Conservation (phyloP, 257 asterid genomes). For the Nicotiana attenuata region DNA sequence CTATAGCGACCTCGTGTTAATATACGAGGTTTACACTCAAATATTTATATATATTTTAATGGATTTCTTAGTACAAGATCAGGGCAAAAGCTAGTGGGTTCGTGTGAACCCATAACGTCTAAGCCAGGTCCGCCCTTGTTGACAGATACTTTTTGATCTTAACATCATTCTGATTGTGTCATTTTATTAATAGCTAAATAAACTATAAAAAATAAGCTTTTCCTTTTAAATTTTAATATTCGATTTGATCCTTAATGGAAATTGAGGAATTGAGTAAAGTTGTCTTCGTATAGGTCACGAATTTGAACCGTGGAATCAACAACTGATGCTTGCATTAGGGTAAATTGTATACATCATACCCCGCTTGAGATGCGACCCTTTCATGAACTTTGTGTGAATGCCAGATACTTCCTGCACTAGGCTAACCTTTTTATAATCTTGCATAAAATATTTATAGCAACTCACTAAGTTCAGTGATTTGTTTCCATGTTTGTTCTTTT, state of each 20-base stretch:
- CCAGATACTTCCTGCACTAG: neutral
- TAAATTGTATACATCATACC: no score
- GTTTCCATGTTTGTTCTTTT: neutral
- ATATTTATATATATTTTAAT: no score
- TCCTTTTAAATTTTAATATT: neutral
- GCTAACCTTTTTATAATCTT: neutral
- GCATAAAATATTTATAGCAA: neutral
- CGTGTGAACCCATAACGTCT: no score
- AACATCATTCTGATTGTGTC: neutral
- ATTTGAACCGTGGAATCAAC: neutral
- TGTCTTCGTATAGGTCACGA: neutral
- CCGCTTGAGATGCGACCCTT: neutral
- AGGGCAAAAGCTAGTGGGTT: accelerated
- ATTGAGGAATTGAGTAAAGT: neutral
- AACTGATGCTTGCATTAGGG: neutral
- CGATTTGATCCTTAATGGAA: neutral
- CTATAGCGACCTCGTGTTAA: no score
- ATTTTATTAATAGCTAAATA: neutral
- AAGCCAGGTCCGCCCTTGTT: no score
- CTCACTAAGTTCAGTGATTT: neutral
- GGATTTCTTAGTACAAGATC: no score
- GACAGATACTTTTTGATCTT: neutral
- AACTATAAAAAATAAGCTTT: neutral
- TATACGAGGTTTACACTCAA: no score
- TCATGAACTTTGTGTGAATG: neutral